Base-by-base conservation (phyloP, 2,329 filamentous ascomycete genomes). In the Neodidymelliopsis sp. region DNA sequence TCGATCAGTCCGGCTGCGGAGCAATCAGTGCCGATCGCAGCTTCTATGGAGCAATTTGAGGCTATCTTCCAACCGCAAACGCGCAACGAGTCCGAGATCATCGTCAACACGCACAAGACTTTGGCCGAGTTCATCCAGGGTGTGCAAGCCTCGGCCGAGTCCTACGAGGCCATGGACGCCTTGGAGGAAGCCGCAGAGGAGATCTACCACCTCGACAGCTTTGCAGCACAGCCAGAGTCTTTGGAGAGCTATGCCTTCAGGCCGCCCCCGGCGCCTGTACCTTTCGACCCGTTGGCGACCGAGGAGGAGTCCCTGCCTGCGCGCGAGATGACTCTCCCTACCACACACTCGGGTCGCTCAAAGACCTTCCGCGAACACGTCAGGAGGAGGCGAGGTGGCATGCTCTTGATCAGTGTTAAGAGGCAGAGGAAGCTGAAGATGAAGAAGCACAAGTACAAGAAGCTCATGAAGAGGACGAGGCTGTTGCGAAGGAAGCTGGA, bases 371-470 rank as follows among this genome's bases (percentile, higher is more conserved):
- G 60, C 13, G 50, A 63, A 34, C 62, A 65, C 13, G 57, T 63
- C 24, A 49, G 49, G 27, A 54, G 49, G 36, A 72, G 43, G 41
- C 71, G 65, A 63, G 66, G 54, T 67, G 65, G 73, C 52, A 92
- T 96, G 87, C 77, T 87, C 53, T 84, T 91, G 57, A 91, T 99
- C 71, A 96, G 90, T 70, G 93, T 97, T 63, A 91, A 88, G 81
- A 84, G 94, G 74, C 91, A 96, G 76, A 82, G 91, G 70, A 95
- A 94, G 79, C 79, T 97, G 69, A 96, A 91, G 85, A 99, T 99
- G 92, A 99, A 99, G 89, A 99, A 97, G 85, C 93, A 97, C 84
- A 99, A 99, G 86, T 96, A 96, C 77, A 97, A 97, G 91, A 99
- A 99, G 85, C 81, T 97, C 62, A 91, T 96, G 89, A 90, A 88